Evolutionary conservation across 495 filamentous ascomycete genomes (phyloP).

Genomic region (Penicillium malachiteum): DNA sequence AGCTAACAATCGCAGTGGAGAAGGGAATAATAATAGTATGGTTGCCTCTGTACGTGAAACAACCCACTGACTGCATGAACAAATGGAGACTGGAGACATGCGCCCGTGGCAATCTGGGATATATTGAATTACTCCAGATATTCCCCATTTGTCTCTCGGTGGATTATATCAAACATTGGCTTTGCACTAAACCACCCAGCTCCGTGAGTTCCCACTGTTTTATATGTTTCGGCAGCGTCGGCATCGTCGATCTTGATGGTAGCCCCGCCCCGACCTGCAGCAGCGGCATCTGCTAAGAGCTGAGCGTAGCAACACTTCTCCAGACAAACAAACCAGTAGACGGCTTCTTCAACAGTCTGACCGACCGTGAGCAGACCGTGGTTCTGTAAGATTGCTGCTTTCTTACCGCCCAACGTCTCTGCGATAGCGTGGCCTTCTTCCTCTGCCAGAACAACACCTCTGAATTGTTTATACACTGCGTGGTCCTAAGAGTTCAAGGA

Average conservation of each 20-base stretch:
- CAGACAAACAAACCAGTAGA: conserved; percentile 75
- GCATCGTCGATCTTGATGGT: conserved; percentile 67
- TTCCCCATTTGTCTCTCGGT: conserved; percentile 59
- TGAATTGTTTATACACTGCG: conserved; percentile 64
- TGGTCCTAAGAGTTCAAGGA: conserved; percentile 47
- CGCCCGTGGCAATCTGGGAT: background rate
- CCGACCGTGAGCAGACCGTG: conserved; percentile 64
- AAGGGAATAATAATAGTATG: too few species aligned
- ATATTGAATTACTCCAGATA: conserved; percentile 46
- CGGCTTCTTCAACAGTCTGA: conserved; percentile 53
- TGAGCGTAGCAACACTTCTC: conserved; percentile 78
- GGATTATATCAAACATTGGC: conserved; percentile 73
- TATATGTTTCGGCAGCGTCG: conserved; percentile 66
- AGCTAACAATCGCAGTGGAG: too few species aligned
- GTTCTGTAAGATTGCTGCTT: conserved; percentile 70
- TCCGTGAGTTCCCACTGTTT: conserved; percentile 58
- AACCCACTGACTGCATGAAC: too few species aligned
- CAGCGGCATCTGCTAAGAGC: conserved; percentile 73
- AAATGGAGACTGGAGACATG: too few species aligned
- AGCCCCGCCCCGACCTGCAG: conserved; percentile 58
- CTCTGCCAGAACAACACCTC: conserved; percentile 68
- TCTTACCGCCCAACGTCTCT: conserved; percentile 59
- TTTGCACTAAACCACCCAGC: conserved; percentile 73
- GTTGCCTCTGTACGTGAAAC: too few species aligned
- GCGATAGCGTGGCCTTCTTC: conserved; percentile 72